Percentiles rank a stretch among this genome's conserved stretches.
phyloP scores from a whole-genome alignment of 1,284 basidiomycete species.

The Psilocybe mexicana region DNA sequence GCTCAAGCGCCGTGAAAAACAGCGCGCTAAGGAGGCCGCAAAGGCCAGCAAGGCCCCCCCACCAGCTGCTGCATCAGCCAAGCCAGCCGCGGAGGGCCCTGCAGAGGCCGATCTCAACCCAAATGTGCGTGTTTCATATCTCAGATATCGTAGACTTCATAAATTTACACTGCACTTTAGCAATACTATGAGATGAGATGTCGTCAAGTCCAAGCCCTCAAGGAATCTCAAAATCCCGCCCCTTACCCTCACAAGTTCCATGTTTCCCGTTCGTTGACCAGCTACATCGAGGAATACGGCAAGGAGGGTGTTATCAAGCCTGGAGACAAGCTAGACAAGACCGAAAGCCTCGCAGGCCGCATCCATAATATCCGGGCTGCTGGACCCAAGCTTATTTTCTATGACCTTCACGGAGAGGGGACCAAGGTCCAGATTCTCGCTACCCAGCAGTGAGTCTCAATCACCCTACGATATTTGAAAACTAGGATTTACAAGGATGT shows the following conservation, averaged over 20 bases:
- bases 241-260: constrained; percentile 99
- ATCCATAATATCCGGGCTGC: constrained; percentile 89
- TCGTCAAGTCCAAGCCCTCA: constrained; percentile 84
- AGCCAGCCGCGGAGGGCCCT: constrained; percentile 42
- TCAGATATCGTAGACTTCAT: neutral
- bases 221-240: constrained; percentile 84
- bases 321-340: constrained; percentile 59
- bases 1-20: constrained; percentile 88
- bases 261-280: constrained; percentile 77
- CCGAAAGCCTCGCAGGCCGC: constrained; percentile 80
- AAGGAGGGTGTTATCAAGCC: constrained; percentile 66
- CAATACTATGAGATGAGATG: constrained; percentile 97
- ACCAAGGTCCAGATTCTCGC: constrained; percentile 96
- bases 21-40: constrained; percentile 80
- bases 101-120: constrained; percentile 82
- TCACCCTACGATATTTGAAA: neutral
- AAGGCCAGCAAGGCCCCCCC: constrained; percentile 80
- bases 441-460: constrained; percentile 70
- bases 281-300: constrained; percentile 81
- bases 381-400: constrained; percentile 89
- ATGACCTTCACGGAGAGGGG: constrained; percentile 94
- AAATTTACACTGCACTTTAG: constrained; percentile 38
- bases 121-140: constrained; percentile 49
- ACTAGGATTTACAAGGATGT: neutral
- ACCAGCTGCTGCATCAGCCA: constrained; percentile 37